A percentile compares a stretch with the other conserved stretches of the same genome.
Evolutionary conservation across 306 rosid genomes (phyloP).

Genomic region (Datisca glomerata): DNA sequence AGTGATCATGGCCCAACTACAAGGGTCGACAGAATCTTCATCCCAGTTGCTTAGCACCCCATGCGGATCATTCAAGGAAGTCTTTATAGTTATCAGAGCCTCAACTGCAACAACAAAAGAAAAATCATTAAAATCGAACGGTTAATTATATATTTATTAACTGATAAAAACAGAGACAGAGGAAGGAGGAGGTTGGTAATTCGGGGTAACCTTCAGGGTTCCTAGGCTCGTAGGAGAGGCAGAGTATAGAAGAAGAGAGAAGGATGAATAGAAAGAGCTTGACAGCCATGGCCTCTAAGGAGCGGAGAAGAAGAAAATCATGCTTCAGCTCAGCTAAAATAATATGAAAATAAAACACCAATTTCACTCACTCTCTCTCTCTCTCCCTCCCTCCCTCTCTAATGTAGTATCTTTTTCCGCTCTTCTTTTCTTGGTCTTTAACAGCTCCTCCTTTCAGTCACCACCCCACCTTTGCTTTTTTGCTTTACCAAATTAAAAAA

Average conservation of each 20-base stretch:
- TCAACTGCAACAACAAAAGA: constrained; percentile 39
- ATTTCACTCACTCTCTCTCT: constrained; percentile 2
- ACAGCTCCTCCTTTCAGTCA: constrained; percentile 9
- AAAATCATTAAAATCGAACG: not conserved
- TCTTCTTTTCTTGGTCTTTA: not conserved
- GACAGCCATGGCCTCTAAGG: constrained; percentile 25
- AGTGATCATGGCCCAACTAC: constrained; percentile 93
- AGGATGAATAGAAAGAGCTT: constrained; percentile 3
- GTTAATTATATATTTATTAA: not conserved
- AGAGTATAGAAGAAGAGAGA: constrained; percentile 16
- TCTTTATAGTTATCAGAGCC: constrained; percentile 56
- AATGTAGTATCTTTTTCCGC: not conserved
- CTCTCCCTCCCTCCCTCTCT: constrained; percentile 1
- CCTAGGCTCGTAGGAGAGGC: constrained; percentile 61
- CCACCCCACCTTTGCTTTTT: constrained; percentile 9
- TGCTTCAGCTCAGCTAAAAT: not conserved
- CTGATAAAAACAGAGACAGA: not conserved
- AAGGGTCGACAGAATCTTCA: constrained; percentile 84
- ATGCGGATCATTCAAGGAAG: constrained; percentile 56
- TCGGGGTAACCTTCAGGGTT: constrained; percentile 66
- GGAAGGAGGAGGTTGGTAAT: not conserved
- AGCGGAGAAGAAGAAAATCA: constrained; percentile 4
- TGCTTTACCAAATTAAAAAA: constrained; percentile 18
- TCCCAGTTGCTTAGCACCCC: constrained; percentile 81
- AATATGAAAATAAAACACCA: constrained; percentile 9